A percentile compares a stretch with the other conserved stretches of the same genome.
Evolutionary conservation across 148 eudicot species (phyloP).

Genomic region (Amaranthus hypochondriacus): DNA sequence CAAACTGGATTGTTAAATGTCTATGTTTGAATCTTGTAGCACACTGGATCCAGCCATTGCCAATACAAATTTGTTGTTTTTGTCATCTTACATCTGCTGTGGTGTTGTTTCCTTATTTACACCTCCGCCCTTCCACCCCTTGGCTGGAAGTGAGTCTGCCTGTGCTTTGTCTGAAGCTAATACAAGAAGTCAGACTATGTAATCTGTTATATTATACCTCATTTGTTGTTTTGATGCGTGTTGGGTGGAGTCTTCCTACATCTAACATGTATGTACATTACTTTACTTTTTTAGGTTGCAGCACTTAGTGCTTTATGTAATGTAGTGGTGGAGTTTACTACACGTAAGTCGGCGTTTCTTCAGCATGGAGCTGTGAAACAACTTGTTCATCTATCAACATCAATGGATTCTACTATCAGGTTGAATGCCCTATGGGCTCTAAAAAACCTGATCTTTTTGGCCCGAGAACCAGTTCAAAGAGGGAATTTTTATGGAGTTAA

Average conservation of each 20-base stretch:
- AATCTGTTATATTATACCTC: neutral
- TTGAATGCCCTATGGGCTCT: slow-evolving; percentile 76
- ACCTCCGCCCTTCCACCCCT: neutral
- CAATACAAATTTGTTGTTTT: neutral
- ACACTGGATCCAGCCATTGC: neutral
- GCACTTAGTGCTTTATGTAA: slow-evolving; percentile 81
- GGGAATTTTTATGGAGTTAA: slow-evolving; percentile 54
- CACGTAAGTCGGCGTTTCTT: slow-evolving; percentile 54
- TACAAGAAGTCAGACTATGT: neutral
- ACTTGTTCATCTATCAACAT: slow-evolving; percentile 81
- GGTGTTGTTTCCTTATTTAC: too few relatives aligned
- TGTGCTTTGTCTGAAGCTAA: neutral
- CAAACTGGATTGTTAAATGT: neutral
- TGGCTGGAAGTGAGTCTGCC: neutral
- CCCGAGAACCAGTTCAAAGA: slow-evolving; percentile 62
- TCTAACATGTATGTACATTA: neutral
- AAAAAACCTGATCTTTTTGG: slow-evolving; percentile 69
- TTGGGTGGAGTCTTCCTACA: neutral
- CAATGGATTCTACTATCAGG: slow-evolving; percentile 78
- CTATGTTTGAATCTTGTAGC: neutral
- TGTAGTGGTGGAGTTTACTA: slow-evolving; percentile 72
- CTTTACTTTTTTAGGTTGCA: slow-evolving; percentile 53
- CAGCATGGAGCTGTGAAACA: slow-evolving; percentile 74
- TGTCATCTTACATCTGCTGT: neutral
- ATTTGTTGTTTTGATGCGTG: neutral